These are phyloP conservation scores for Annulohypoxylon bovei DNA, from an alignment of 495 filamentous ascomycete species.

Conservation along the genomic window DNA sequence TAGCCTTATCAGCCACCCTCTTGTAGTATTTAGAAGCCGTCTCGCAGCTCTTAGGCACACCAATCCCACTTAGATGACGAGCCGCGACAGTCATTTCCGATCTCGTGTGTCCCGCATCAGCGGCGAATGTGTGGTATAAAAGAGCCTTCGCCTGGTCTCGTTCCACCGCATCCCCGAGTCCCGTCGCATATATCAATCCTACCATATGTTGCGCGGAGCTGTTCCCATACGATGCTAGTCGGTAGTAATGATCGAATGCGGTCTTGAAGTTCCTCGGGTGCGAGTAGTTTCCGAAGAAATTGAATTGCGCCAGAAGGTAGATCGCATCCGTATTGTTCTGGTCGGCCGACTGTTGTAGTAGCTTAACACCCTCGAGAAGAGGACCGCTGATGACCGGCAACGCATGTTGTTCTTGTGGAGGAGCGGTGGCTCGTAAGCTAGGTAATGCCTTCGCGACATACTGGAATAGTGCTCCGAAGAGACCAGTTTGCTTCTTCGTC, in stretches of 20 bases:
- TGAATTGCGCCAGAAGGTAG: slow-evolving; percentile 91
- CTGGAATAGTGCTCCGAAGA: slow-evolving; percentile 51
- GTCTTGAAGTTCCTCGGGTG: slow-evolving; percentile 84
- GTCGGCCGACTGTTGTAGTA: slow-evolving; percentile 78
- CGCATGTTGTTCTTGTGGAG: slow-evolving; percentile 47
- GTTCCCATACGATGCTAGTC: slow-evolving; percentile 83
- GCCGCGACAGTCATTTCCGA: slow-evolving; percentile 96
- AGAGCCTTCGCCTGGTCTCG: slow-evolving; percentile 92
- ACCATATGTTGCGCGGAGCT: slow-evolving; percentile 93
- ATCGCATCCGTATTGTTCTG: slow-evolving; percentile 87
- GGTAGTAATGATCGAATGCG: slow-evolving; percentile 83
- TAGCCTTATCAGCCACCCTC: slow-evolving; percentile 91
- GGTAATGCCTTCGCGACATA: slow-evolving; percentile 54
- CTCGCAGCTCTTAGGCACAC: slow-evolving; percentile 85
- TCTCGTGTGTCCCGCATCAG: slow-evolving; percentile 80
- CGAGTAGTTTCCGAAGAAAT: slow-evolving; percentile 94
- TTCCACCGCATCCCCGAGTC: slow-evolving; percentile 82
- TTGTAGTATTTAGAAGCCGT: slow-evolving; percentile 89
- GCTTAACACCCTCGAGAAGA: slow-evolving; percentile 70
- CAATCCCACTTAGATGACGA: slow-evolving; percentile 86
- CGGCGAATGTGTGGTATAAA: slow-evolving; percentile 94
- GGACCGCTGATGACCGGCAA: slow-evolving; percentile 46
- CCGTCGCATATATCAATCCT: slow-evolving; percentile 95
- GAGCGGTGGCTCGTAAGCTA: slow-evolving; percentile 53
- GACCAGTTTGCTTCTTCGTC: slow-evolving; percentile 49